These are phyloP conservation scores for Trametes hirsuta DNA, from an alignment of 1,284 basidiomycete genomes.

Conservation along the genomic window DNA sequence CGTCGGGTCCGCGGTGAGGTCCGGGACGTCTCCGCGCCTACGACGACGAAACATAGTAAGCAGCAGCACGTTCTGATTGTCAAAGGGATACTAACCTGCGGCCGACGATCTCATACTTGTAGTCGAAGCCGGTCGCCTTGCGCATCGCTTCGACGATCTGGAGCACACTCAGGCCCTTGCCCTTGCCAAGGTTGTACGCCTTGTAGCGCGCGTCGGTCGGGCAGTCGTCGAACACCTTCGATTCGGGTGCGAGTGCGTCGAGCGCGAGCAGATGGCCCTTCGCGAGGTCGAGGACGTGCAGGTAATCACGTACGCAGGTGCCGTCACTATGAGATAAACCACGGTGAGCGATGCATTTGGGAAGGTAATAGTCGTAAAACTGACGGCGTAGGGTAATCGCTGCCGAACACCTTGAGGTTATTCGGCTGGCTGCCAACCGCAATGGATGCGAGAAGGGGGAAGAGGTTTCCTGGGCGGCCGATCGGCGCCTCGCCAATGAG, in stretches of 20 bases:
- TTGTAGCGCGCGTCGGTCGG: conserved; percentile 71
- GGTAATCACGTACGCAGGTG: conserved; percentile 96
- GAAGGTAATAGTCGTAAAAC: conserved; percentile 33
- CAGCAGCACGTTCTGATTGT: neutral
- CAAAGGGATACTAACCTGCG: conserved; percentile 66
- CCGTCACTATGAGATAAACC: conserved; percentile 69
- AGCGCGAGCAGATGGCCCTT: conserved; percentile 92
- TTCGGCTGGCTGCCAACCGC: conserved; percentile 89
- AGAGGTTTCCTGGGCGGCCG: conserved; percentile 93
- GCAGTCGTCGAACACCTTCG: conserved; percentile 57
- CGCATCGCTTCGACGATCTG: conserved; percentile 97
- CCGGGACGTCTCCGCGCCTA: conserved; percentile 94
- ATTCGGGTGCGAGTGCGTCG: conserved; percentile 76
- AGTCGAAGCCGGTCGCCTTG: conserved; percentile 88
- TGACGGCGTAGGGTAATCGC: conserved; percentile 95
- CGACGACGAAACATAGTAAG: conserved; percentile 1
- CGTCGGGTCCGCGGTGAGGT: conserved; percentile 92
- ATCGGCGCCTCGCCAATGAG: conserved; percentile 95
- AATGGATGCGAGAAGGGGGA: conserved; percentile 95
- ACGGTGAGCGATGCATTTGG: conserved; percentile 9
- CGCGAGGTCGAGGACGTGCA: conserved; percentile 96
- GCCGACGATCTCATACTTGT: conserved; percentile 88
- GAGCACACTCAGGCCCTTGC: conserved; percentile 90
- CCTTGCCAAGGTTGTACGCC: conserved; percentile 97
- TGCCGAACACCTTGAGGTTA: conserved; percentile 91